These are phyloP conservation scores for Pseudopyricularia javanii DNA, from an alignment of 2,329 filamentous ascomycete genomes.

Conservation along the genomic window DNA sequence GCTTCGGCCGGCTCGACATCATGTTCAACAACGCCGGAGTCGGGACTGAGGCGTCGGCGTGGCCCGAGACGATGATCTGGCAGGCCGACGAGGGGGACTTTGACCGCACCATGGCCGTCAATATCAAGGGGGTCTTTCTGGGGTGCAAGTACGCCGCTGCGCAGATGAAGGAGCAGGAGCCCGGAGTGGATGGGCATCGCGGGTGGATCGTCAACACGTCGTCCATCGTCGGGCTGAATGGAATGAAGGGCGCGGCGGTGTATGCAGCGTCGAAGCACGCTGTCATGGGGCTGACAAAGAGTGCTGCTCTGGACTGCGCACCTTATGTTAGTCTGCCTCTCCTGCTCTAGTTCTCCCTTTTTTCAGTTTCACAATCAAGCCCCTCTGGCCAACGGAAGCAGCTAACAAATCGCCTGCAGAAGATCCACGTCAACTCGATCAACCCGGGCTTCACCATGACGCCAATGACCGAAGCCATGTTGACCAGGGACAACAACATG, in stretches of 20 bases:
- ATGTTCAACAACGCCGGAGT: slow-evolving; percentile 25
- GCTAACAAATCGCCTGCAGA: too few species aligned
- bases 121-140: slow-evolving; percentile 34
- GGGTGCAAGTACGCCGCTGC: background rate
- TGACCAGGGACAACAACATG: background rate
- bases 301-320: slow-evolving; percentile 8
- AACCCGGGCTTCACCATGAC: slow-evolving; percentile 16
- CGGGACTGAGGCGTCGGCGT: background rate
- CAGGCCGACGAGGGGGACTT: slow-evolving; percentile 29
- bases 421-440: slow-evolving; percentile 18
- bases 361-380: too few species aligned
- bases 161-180: background rate
- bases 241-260: background rate
- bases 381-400: too few species aligned
- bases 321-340: slow-evolving; percentile 5
- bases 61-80: slow-evolving; percentile 11
- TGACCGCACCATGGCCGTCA: slow-evolving; percentile 34
- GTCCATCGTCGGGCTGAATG: background rate
- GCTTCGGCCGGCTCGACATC: slow-evolving; percentile 21
- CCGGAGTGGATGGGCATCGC: background rate
- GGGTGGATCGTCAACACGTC: background rate
- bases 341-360: background rate
- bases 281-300: slow-evolving; percentile 12
- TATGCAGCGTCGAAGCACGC: slow-evolving; percentile 14
- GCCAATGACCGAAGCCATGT: slow-evolving; percentile 3